These are phyloP conservation scores for Gossypium ekmanianum DNA, from an alignment of 345 rosid genomes.

Conservation along the genomic window DNA sequence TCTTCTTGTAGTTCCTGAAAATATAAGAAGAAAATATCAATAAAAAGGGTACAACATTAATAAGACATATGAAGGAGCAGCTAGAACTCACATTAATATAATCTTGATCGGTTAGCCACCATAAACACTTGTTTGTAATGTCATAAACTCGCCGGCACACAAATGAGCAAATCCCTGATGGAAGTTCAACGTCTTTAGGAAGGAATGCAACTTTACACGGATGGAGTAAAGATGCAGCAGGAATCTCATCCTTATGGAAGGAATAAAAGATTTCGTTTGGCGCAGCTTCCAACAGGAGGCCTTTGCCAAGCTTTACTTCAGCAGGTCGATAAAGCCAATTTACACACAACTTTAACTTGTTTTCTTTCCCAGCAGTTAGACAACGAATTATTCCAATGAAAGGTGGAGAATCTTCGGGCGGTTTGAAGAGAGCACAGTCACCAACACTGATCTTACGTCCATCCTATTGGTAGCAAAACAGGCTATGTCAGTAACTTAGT, in stretches of 20 bases:
- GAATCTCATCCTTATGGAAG: conserved; percentile 89
- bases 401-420: conserved; percentile 81
- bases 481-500: not conserved
- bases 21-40: not conserved
- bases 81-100: conserved; percentile 67
- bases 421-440: conserved; percentile 91
- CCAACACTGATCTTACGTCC: conserved; percentile 83
- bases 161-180: conserved; percentile 69
- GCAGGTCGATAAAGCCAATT: conserved; percentile 89
- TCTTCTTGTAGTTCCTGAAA: conserved; percentile 64
- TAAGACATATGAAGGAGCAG: not conserved
- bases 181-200: conserved; percentile 72
- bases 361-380: conserved; percentile 45
- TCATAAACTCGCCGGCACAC: conserved; percentile 90
- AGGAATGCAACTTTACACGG: conserved; percentile 97
- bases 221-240: conserved; percentile 83
- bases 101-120: conserved; percentile 97
- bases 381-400: conserved; percentile 77
- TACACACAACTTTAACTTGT: conserved; percentile 50
- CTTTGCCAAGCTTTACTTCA: conserved; percentile 84
- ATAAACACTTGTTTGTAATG: conserved; percentile 56
- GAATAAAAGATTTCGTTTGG: conserved; percentile 95
- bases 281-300: conserved; percentile 70
- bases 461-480: conserved; percentile 40
- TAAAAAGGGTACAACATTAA: not conserved